These are phyloP conservation scores for Panaeolus cyanescens DNA, from an alignment of 768 basidiomycete genomes.

Conservation along the genomic window DNA sequence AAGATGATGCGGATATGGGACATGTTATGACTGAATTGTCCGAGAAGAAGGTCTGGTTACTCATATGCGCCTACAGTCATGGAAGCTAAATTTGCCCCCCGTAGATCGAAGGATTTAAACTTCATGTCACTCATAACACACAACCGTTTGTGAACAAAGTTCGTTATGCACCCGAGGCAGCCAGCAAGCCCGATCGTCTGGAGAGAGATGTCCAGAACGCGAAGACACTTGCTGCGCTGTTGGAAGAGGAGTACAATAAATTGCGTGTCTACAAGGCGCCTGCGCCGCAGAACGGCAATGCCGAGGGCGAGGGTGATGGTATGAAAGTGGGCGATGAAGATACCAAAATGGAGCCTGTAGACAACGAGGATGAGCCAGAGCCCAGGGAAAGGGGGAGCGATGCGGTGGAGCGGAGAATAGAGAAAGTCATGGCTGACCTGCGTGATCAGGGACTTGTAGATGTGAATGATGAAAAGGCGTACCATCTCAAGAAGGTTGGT, in stretches of 20 bases:
- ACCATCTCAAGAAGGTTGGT: slow-evolving; percentile 73
- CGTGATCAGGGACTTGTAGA: slow-evolving; percentile 64
- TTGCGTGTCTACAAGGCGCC: slow-evolving; percentile 45
- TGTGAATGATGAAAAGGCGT: slow-evolving; percentile 62
- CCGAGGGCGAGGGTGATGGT: slow-evolving; percentile 17
- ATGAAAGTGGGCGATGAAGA: slow-evolving; percentile 32
- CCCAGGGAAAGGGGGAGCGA: slow-evolving; percentile 69
- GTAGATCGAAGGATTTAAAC: slow-evolving; percentile 93
- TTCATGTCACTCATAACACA: slow-evolving; percentile 83
- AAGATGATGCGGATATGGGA: slow-evolving; percentile 82
- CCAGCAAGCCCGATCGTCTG: slow-evolving; percentile 79
- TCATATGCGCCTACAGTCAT: slow-evolving; percentile 1
- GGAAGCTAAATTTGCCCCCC: slow-evolving; percentile 5
- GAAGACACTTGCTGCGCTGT: slow-evolving; percentile 66
- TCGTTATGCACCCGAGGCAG: slow-evolving; percentile 80
- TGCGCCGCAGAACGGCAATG: slow-evolving; percentile 27
- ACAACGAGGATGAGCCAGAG: slow-evolving; percentile 55
- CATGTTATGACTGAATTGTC: slow-evolving; percentile 71
- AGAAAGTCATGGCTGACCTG: slow-evolving; percentile 72
- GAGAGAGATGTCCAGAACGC: slow-evolving; percentile 80
- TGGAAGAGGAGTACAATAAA: slow-evolving; percentile 70
- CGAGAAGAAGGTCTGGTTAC: slow-evolving; percentile 74
- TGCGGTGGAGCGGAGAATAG: slow-evolving; percentile 81
- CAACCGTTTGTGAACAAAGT: slow-evolving; percentile 78
- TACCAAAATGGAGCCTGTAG: slow-evolving; percentile 25